phyloP scores from a whole-genome alignment of 208 protist genomes.

The Acanthamoeba sp. region DNA sequence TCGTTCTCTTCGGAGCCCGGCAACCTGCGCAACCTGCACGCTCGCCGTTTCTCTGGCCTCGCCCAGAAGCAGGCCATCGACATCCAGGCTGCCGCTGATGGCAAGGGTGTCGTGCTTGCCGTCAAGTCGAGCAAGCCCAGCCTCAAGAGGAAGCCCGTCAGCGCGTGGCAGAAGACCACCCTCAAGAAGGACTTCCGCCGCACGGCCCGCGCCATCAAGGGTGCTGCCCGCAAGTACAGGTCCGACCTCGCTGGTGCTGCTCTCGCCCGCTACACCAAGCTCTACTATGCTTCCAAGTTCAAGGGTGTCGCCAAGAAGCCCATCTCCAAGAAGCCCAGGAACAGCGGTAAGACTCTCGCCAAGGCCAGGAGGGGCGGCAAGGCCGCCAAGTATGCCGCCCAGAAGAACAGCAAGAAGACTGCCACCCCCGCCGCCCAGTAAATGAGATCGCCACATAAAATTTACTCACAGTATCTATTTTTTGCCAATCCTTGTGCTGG shows the following conservation, averaged over 20 bases:
- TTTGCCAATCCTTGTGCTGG: no score
- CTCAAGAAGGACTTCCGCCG: slow-evolving; percentile 65
- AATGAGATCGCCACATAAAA: background rate
- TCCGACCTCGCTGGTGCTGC: slow-evolving; percentile 74
- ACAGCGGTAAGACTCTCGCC: background rate
- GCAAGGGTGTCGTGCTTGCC: slow-evolving; percentile 69
- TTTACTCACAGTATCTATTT: background rate
- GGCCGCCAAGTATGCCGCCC: background rate
- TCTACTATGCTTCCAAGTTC: background rate
- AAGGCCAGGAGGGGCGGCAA: slow-evolving; percentile 13
- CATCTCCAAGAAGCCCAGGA: background rate
- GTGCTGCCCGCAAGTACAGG: slow-evolving; percentile 39
- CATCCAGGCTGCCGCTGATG: slow-evolving; percentile 24
- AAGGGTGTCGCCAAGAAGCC: slow-evolving; percentile 70
- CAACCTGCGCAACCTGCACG: slow-evolving; percentile 77
- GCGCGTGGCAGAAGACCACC: background rate
- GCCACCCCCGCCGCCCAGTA: background rate
- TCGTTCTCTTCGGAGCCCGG: slow-evolving; percentile 74
- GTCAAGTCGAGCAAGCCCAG: slow-evolving; percentile 47
- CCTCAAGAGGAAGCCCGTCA: slow-evolving; percentile 22
- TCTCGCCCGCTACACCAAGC: slow-evolving; percentile 72
- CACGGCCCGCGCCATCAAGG: slow-evolving; percentile 58
- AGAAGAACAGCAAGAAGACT: background rate
- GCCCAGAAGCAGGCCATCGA: slow-evolving; percentile 58
- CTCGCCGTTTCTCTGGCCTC: slow-evolving; percentile 76